A percentile compares a stretch with the other conserved stretches of the same genome.
Conservation (phyloP, 805 yeast species). For the Yamadazyma ubonensis region DNA sequence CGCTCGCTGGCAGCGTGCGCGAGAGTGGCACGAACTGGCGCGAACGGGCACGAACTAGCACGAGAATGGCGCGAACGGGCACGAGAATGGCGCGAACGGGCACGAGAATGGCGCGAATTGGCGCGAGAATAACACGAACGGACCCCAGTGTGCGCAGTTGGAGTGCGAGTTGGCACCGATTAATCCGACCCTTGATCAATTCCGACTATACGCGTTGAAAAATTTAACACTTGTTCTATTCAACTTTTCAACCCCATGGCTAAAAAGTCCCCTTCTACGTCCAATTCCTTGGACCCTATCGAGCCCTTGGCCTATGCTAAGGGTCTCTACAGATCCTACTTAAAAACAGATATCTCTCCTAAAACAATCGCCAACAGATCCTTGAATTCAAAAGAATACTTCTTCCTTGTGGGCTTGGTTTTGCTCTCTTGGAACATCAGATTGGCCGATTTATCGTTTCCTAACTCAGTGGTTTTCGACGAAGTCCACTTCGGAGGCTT, state of each 20-base stretch:
- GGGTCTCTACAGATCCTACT: constrained; percentile 41
- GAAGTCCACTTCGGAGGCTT: constrained; percentile 98
- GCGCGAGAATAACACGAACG: too few relatives aligned
- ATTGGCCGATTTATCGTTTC: constrained; percentile 57
- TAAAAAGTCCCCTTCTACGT: background rate
- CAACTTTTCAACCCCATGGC: too few relatives aligned
- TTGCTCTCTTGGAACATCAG: constrained; percentile 60
- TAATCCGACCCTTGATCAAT: background rate
- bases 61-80: too few relatives aligned
- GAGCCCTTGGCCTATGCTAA: constrained; percentile 7
- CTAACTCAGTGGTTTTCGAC: constrained; percentile 84
- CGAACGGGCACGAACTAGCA: too few relatives aligned
- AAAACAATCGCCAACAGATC: constrained; percentile 25
- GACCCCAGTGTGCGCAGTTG: too few relatives aligned
- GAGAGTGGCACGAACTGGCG: too few relatives aligned
- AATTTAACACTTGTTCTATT: constrained; percentile 5
- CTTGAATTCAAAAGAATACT: constrained; percentile 36
- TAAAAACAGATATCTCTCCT: constrained; percentile 42
- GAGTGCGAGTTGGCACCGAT: too few relatives aligned
- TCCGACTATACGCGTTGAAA: constrained; percentile 8
- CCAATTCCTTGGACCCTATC: constrained; percentile 7
- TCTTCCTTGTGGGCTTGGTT: constrained; percentile 39
- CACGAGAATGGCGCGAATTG: too few relatives aligned
- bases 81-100: too few relatives aligned
- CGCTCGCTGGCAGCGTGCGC: too few relatives aligned